phyloP scores from a whole-genome alignment of 2,329 filamentous ascomycete species.

The Sporothrix curviconia region DNA sequence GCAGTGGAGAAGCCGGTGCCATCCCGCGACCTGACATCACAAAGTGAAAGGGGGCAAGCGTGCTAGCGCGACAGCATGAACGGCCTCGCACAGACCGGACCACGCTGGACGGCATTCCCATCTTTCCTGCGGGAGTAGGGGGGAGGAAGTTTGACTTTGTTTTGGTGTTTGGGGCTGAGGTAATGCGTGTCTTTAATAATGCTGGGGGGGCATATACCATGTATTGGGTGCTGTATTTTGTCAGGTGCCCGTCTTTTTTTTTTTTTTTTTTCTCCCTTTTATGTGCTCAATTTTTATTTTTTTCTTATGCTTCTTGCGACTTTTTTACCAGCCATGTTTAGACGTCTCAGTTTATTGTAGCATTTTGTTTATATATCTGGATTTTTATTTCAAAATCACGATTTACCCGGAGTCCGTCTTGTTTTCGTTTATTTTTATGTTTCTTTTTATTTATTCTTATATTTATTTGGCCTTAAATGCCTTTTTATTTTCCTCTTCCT shows the following conservation, averaged over 20 bases:
- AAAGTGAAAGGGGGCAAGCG: slow-evolving; percentile 9
- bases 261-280: background rate
- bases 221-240: background rate
- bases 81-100: slow-evolving; percentile 11
- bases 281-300: too few species aligned
- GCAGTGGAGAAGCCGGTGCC: background rate
- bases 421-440: slow-evolving; percentile 48
- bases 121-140: slow-evolving; percentile 35
- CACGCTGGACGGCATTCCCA: slow-evolving; percentile 30
- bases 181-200: background rate
- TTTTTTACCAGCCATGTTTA: background rate
- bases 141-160: background rate
- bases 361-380: background rate
- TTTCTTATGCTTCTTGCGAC: too few species aligned
- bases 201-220: background rate
- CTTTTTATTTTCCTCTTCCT: background rate
- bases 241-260: background rate
- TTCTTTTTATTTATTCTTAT: slow-evolving; percentile 26
- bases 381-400: background rate
- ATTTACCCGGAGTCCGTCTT: background rate
- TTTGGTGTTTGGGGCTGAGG: background rate
- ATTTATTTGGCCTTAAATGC: too few species aligned
- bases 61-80: slow-evolving; percentile 15
- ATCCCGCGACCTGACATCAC: slow-evolving; percentile 2
- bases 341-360: background rate